These are phyloP conservation scores for Mycocentrospora acerina DNA, from an alignment of 2,329 filamentous ascomycete genomes.

Conservation along the genomic window DNA sequence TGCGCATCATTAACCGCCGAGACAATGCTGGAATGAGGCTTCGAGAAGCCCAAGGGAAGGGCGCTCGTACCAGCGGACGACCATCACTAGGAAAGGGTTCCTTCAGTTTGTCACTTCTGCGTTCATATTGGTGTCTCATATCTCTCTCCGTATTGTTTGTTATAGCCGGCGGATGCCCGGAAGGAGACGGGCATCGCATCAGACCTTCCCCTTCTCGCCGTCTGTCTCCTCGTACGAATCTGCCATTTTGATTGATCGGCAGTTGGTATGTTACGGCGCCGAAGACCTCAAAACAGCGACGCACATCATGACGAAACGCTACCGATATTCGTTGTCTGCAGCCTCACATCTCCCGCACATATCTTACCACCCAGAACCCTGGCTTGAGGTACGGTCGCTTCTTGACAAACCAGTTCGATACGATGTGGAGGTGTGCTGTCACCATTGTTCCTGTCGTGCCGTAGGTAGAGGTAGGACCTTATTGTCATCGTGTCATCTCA, in stretches of 20 bases:
- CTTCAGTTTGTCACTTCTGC: slow-evolving; percentile 9
- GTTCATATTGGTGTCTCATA: background rate
- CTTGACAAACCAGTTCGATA: slow-evolving; percentile 1
- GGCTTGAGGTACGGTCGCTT: slow-evolving; percentile 18
- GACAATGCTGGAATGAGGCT: slow-evolving; percentile 21
- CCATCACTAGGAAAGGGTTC: slow-evolving; percentile 8
- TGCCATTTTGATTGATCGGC: too few species aligned
- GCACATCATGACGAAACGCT: slow-evolving; percentile 7
- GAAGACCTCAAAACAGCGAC: slow-evolving; percentile 7
- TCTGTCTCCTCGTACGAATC: slow-evolving; percentile 1
- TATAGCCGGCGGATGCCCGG: slow-evolving; percentile 4
- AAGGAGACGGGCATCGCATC: slow-evolving; percentile 1
- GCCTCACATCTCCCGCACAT: slow-evolving; percentile 16
- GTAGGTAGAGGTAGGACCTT: slow-evolving; percentile 21
- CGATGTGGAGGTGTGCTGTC: slow-evolving; percentile 1
- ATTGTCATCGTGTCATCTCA: slow-evolving; percentile 16
- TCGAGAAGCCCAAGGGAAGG: slow-evolving; percentile 31
- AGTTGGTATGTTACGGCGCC: slow-evolving; percentile 7
- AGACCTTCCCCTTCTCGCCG: background rate
- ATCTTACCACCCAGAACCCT: slow-evolving; percentile 18
- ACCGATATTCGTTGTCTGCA: slow-evolving; percentile 10
- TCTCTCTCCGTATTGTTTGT: too few species aligned
- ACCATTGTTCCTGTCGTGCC: slow-evolving; percentile 15
- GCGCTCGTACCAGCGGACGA: slow-evolving; percentile 26
- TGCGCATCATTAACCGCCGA: slow-evolving; percentile 7